Conservation (phyloP, 139 green algal species). For the Asterochloris sp. region DNA sequence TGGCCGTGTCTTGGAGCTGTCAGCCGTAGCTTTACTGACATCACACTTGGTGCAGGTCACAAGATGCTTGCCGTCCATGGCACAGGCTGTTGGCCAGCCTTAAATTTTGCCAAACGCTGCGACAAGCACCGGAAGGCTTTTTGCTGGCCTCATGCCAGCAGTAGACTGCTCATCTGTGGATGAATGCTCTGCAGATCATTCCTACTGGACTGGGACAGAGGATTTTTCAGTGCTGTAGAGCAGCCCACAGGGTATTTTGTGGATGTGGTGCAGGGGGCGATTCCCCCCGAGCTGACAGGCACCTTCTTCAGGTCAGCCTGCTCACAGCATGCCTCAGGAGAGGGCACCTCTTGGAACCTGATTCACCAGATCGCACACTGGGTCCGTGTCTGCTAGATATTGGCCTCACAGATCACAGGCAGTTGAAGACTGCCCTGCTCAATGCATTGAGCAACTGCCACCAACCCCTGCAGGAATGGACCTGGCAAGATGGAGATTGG, state of each 20-base stretch:
- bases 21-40: too few relatives aligned
- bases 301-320: constrained; percentile 33
- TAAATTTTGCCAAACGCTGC: too few relatives aligned
- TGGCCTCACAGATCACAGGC: not conserved
- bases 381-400: not conserved
- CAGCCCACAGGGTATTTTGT: constrained; percentile 26
- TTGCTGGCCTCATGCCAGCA: too few relatives aligned
- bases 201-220: too few relatives aligned
- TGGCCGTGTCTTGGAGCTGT: too few relatives aligned
- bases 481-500: constrained; percentile 35
- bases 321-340: not conserved
- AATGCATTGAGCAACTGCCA: not conserved
- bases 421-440: not conserved
- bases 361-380: not conserved
- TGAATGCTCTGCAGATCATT: too few relatives aligned
- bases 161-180: too few relatives aligned
- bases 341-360: not conserved
- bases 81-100: too few relatives aligned
- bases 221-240: not conserved
- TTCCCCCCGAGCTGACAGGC: constrained; percentile 32
- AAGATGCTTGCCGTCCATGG: too few relatives aligned
- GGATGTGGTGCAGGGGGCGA: constrained; percentile 29
- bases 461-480: constrained; percentile 34
- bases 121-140: too few relatives aligned
- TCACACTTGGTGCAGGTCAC: too few relatives aligned